Base-by-base conservation (phyloP, 192 early-diverging fungal genomes). In the Linnemannia hyalina region DNA sequence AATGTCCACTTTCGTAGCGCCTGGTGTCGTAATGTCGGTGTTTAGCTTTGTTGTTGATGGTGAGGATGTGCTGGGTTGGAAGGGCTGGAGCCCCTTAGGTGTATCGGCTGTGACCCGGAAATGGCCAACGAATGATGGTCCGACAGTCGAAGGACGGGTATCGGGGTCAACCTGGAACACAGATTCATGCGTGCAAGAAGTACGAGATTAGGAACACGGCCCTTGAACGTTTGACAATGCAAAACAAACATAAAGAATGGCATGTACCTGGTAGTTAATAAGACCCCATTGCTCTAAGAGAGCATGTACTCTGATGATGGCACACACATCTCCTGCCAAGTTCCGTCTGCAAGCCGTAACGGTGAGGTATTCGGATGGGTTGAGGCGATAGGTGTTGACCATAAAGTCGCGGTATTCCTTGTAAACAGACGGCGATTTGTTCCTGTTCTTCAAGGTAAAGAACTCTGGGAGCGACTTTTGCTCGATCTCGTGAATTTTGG, bases 241-340 rank as follows among this genome's bases (percentile, higher is more conserved):
- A 68, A 73, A 76, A 70, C 26, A 46, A 80, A 46, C 29, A 38
- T 20, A 69, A 32, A 89, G 29, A n/a, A n/a, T 23, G 11, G 7
- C 13, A 49, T 16, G 36, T 85, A 97, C 96, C 92, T 99, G 97
- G 88, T 98, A 97, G 89, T 99, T 99, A 82, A 99, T 97, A 41
- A 99, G 90, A 2, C 99, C 99, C 99, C 99, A 99, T 86, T 99
- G 98, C 89, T 99, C 98, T 69, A 99, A 90, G 77, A 99, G 98
- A 5, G 98, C 97, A 90, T 99, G 99, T 6, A 99, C 97, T 69
- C 99, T 92, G 89, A 99, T 97, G 74, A 99, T 99, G 5, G 98
- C 97, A 83, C 99, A 98, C 10, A 99, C 99, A 90, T 99, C 99
- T 35, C 99, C 99, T 0, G 97, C 97, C 81, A 99, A 90, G 88